A percentile compares a stretch with the other conserved stretches of the same genome.
Evolutionary conservation across 2,329 filamentous ascomycete genomes (phyloP).

Genomic region (Botryotinia calthae): DNA sequence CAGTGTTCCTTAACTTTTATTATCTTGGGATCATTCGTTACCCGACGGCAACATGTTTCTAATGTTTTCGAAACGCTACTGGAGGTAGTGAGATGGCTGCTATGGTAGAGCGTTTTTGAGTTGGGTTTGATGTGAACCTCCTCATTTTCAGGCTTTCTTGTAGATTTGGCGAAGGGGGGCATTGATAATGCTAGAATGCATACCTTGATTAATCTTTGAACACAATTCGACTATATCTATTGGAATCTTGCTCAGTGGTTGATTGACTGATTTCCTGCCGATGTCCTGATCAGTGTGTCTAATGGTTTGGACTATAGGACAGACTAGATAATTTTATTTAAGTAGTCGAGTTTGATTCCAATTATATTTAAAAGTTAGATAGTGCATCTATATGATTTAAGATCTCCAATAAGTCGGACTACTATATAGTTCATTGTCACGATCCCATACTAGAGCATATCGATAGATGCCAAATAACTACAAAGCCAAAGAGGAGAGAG

Average conservation of each 20-base stretch:
- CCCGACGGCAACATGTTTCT: neutral
- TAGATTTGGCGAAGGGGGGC: too few species aligned
- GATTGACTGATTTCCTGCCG: too few species aligned
- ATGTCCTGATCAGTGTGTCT: too few species aligned
- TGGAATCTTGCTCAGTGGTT: neutral
- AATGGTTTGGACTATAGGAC: too few species aligned
- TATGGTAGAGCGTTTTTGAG: neutral
- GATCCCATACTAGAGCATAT: neutral
- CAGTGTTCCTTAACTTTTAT: neutral
- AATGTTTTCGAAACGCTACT: neutral
- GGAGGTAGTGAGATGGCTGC: neutral
- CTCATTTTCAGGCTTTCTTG: neutral
- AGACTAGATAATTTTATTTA: too few species aligned
- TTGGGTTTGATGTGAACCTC: neutral
- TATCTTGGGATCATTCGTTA: neutral
- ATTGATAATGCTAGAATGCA: neutral
- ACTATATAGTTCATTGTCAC: too few species aligned
- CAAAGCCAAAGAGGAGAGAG: neutral
- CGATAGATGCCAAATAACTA: neutral
- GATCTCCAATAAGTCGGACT: too few species aligned
- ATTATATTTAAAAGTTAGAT: too few species aligned
- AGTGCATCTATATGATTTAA: too few species aligned
- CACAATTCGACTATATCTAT: neutral
- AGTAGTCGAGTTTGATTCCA: too few species aligned
- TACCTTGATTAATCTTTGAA: neutral